Conservation (phyloP, 148 eudicot genomes). For the Spergularia marina region DNA sequence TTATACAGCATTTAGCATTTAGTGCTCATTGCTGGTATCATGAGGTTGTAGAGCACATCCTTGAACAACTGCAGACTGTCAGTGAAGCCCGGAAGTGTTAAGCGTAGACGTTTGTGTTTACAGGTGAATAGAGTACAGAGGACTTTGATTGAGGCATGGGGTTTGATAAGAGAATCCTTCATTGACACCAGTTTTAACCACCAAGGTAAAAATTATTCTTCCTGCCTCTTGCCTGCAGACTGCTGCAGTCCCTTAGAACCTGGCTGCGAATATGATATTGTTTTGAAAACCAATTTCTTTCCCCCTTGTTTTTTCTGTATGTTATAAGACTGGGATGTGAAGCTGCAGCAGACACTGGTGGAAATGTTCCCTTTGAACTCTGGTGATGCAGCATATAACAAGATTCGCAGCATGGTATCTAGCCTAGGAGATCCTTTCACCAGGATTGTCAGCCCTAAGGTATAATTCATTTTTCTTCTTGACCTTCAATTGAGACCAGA, state of each 20-base stretch:
- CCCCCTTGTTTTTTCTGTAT: neutral
- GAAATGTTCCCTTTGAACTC: constrained; percentile 94
- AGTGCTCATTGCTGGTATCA: too few species aligned
- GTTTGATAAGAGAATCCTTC: constrained; percentile 87
- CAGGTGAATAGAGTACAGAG: constrained; percentile 92
- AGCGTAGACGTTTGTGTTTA: neutral
- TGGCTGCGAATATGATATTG: neutral
- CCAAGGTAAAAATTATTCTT: constrained; percentile 52
- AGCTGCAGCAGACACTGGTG: constrained; percentile 93
- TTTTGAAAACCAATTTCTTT: neutral
- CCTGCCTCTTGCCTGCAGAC: neutral
- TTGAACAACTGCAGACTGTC: neutral
- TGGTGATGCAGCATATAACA: constrained; percentile 91
- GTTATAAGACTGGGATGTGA: constrained; percentile 83
- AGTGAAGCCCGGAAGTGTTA: neutral
- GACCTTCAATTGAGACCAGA: too few species aligned
- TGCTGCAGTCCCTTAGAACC: too few species aligned
- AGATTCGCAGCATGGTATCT: constrained; percentile 83
- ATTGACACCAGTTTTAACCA: constrained; percentile 90
- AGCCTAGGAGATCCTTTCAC: constrained; percentile 96
- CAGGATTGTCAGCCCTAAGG: constrained; percentile 92
- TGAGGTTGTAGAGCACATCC: too few species aligned
- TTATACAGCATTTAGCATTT: too few species aligned
- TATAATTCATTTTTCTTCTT: constrained; percentile 3
- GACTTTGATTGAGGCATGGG: constrained; percentile 95